Evolutionary conservation across 139 green algal genomes (phyloP), one percentile per base, ranked within the genome.

Genomic region (Chlamydomonas eustigma): DNA sequence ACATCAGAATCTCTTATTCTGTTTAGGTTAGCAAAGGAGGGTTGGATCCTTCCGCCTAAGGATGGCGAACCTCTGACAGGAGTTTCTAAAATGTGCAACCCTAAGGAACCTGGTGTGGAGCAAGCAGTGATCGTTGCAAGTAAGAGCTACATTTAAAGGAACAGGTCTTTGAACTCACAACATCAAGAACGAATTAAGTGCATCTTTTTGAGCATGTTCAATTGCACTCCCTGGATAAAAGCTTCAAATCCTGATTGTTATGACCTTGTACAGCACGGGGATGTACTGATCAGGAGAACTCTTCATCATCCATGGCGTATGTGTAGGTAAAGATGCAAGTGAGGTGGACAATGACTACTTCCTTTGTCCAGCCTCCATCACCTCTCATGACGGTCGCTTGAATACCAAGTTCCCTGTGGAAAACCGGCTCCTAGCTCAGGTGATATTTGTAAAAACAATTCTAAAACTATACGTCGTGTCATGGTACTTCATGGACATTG

Each of bases 321-420:
- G 8, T 33, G 31, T 80, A 77, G 90, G 87, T 64, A 97, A 95
- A 83, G 96, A 99, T 69, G 76, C 86, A 22, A 81, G 71, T 12
- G 91, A 96, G 74, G 90, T 97, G 5, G 96, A 99, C 83, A 97
- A 96, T 80, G 94, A 99, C 85, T 98, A 92, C 74, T 98, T 98
- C 77, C 85, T 99, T 64, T 85, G 93, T 51, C 86, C 95, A 0
- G 86, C 97, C 34, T 87, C 88, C 34, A 98, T 99, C 75, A 81
- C 89, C 33, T 90, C 97, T 77, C 95, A 99, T 71, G 86, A 93
- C 67, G 92, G 93, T 0, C 80, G 83, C 0, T 73, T 98, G 25
- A 44, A 8, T 2, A 87, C 81, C 8, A 65, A 25, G 33, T 99
- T 98, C 84, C 87, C 94, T 4, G 85, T 98, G 4, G 96, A 99